Conservation (phyloP, 768 basidiomycete species). For the Collybia sp. region DNA sequence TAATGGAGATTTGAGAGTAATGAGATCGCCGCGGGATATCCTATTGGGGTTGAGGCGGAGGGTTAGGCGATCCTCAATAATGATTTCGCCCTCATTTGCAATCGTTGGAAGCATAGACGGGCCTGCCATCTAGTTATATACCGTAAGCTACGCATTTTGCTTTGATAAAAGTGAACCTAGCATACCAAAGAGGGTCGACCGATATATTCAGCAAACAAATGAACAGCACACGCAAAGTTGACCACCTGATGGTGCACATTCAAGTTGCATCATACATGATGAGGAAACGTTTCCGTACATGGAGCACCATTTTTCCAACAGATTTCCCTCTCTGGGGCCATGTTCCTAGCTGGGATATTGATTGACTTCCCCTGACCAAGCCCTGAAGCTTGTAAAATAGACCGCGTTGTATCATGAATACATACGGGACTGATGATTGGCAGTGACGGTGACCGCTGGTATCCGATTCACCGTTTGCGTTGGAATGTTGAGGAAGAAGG, state of each 20-base stretch:
- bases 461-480: too few relatives aligned
- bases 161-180: constrained; percentile 21
- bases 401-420: constrained; percentile 3
- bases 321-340: constrained; percentile 14
- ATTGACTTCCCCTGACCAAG: background rate
- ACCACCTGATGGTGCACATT: constrained; percentile 29
- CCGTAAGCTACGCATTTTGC: constrained; percentile 4
- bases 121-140: constrained; percentile 51
- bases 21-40: constrained; percentile 70
- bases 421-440: background rate
- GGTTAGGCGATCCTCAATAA: constrained; percentile 59
- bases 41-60: constrained; percentile 42
- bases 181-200: constrained; percentile 43
- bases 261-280: too few relatives aligned
- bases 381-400: background rate
- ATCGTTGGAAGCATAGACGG: constrained; percentile 84
- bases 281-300: constrained; percentile 9
- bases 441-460: too few relatives aligned
- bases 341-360: constrained; percentile 9
- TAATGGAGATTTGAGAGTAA: constrained; percentile 68
- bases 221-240: constrained; percentile 53
- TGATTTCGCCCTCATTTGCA: constrained; percentile 49
- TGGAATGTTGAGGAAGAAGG: too few relatives aligned
- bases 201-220: constrained; percentile 61
- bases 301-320: constrained; percentile 8